These are phyloP conservation scores for Claviceps purpurea DNA, from an alignment of 2,329 filamentous ascomycete genomes.

Conservation along the genomic window DNA sequence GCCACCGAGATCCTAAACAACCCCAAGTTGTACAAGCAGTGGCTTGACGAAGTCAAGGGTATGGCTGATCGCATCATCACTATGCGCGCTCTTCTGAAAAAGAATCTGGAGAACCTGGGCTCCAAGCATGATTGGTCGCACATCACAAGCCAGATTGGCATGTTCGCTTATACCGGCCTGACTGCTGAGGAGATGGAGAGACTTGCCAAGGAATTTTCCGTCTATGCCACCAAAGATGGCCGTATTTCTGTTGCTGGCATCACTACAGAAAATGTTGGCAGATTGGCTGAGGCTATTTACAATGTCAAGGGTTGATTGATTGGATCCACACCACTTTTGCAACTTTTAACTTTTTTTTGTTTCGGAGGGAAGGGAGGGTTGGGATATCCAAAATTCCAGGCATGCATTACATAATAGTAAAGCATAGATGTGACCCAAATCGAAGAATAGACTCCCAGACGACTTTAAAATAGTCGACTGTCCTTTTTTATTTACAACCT, in stretches of 20 bases:
- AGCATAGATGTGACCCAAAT: not conserved
- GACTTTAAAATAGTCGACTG: not conserved
- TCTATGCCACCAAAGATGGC: constrained; percentile 91
- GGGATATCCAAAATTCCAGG: not conserved
- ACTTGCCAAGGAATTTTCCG: constrained; percentile 88
- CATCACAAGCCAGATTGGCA: constrained; percentile 97
- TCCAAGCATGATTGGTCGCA: constrained; percentile 98
- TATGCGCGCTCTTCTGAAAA: constrained; percentile 89
- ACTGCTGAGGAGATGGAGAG: constrained; percentile 81
- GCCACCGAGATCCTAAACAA: constrained; percentile 86
- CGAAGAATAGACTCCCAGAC: not conserved
- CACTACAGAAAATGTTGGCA: constrained; percentile 64
- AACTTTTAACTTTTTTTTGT: not conserved
- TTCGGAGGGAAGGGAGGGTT: too few relatives aligned
- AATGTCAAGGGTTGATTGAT: constrained; percentile 56
- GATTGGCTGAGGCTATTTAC: constrained; percentile 72
- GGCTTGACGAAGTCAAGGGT: constrained; percentile 90
- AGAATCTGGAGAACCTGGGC: constrained; percentile 87
- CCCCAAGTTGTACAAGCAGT: constrained; percentile 74
- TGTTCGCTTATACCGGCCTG: constrained; percentile 97
- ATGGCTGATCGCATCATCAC: constrained; percentile 99
- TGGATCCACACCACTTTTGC: not conserved
- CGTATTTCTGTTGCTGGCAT: constrained; percentile 79
- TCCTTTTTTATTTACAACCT: not conserved
- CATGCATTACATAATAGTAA: not conserved